phyloP scores from a whole-genome alignment of 352 stramenopile species.

The Phytophthora crassamura region DNA sequence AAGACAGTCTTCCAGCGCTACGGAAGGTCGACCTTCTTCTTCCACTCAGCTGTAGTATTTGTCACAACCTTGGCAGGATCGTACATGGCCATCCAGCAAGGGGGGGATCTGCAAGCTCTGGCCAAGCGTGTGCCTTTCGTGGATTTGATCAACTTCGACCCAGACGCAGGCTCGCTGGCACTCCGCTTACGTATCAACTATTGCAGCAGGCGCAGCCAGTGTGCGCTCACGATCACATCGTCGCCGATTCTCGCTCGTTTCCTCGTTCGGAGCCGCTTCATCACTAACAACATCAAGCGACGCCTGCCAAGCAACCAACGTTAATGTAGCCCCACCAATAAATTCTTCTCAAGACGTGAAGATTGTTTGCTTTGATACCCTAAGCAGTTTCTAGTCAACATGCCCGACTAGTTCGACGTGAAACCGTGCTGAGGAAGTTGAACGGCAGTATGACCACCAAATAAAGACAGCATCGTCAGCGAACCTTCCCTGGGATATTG shows the following conservation, averaged over 20 bases:
- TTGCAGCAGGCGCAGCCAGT: slow-evolving; percentile 78
- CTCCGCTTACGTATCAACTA: slow-evolving; percentile 94
- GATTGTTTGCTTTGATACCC: too few species aligned
- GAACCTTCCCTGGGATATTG: too few species aligned
- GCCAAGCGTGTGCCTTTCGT: slow-evolving; percentile 75
- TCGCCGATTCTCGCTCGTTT: slow-evolving; percentile 77
- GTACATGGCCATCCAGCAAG: slow-evolving; percentile 73
- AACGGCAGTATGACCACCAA: too few species aligned
- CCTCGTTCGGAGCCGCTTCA: slow-evolving; percentile 52
- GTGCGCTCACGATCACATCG: slow-evolving; percentile 75
- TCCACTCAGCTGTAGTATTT: slow-evolving; percentile 94
- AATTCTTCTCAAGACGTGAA: too few species aligned
- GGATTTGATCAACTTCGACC: slow-evolving; percentile 72
- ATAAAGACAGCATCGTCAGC: too few species aligned
- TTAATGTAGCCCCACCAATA: too few species aligned
- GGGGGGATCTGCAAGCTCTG: slow-evolving; percentile 65
- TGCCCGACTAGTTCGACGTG: too few species aligned
- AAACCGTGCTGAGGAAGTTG: too few species aligned
- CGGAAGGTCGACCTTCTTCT: slow-evolving; percentile 94
- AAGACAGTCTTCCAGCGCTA: slow-evolving; percentile 93
- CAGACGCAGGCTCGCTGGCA: slow-evolving; percentile 68
- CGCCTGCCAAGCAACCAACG: too few species aligned
- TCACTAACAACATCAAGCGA: too few species aligned
- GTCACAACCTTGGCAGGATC: slow-evolving; percentile 93
- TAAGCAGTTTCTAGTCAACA: too few species aligned